Conservation (phyloP, 2,329 filamentous ascomycete species). For the Sporothrix sp. region DNA sequence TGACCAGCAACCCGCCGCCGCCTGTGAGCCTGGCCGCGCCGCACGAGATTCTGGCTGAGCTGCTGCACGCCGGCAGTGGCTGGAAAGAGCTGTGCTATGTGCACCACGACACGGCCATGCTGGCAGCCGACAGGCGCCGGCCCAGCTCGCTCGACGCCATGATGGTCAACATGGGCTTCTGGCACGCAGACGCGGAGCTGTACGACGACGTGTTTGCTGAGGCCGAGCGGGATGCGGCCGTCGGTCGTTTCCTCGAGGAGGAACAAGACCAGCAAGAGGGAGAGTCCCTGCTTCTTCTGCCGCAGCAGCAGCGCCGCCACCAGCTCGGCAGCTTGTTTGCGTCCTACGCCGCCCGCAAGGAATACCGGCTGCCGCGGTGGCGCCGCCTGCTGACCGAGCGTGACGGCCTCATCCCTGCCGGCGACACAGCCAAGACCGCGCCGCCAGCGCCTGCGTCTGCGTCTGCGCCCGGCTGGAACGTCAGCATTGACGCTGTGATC, state of each 20-base stretch:
- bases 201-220: constrained; percentile 13
- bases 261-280: constrained; percentile 1
- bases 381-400: constrained; percentile 14
- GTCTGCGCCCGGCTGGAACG: neutral
- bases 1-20: constrained; percentile 7
- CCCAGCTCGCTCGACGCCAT: constrained; percentile 19
- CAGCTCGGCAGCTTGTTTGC: constrained; percentile 13
- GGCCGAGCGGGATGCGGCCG: neutral
- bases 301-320: neutral
- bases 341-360: constrained; percentile 11
- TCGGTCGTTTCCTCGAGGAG: neutral
- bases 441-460: neutral
- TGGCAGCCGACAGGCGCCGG: constrained; percentile 11
- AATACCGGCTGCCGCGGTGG: constrained; percentile 17
- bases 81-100: constrained; percentile 20
- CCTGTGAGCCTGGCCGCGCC: constrained; percentile 3
- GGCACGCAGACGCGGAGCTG: constrained; percentile 15
- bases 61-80: constrained; percentile 15
- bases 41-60: constrained; percentile 17
- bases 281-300: neutral
- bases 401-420: constrained; percentile 6
- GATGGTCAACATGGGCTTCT: constrained; percentile 20
- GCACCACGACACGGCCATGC: constrained; percentile 17
- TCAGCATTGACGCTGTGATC: constrained; percentile 11
- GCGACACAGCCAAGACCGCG: neutral